These are phyloP conservation scores for Auriscalpium vulgare DNA, from an alignment of 768 basidiomycete genomes.

Conservation along the genomic window DNA sequence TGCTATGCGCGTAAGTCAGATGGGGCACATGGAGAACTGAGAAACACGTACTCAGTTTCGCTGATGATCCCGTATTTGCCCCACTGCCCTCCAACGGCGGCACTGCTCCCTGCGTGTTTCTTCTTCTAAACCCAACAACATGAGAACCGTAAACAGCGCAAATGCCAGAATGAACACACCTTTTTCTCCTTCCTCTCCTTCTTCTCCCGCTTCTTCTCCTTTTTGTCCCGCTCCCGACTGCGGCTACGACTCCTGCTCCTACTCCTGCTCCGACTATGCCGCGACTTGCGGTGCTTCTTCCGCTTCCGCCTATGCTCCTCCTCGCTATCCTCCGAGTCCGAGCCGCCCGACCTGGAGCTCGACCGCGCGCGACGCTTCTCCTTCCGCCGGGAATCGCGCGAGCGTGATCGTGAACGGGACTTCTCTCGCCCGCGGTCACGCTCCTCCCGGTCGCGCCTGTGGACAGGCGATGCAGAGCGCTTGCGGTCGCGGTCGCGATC, in stretches of 20 bases:
- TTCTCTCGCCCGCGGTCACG: slow-evolving; percentile 25
- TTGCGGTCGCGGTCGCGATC: neutral
- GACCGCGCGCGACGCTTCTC: neutral
- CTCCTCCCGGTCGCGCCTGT: slow-evolving; percentile 9
- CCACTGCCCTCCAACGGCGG: slow-evolving; percentile 61
- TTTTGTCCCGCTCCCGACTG: slow-evolving; percentile 30
- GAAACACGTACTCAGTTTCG: slow-evolving; percentile 68
- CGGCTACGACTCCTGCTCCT: slow-evolving; percentile 18
- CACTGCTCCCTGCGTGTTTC: slow-evolving; percentile 28
- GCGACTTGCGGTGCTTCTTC: slow-evolving; percentile 25
- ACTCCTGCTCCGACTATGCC: slow-evolving; percentile 34
- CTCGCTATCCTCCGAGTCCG: slow-evolving; percentile 16
- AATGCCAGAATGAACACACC: slow-evolving; percentile 25
- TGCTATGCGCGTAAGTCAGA: slow-evolving; percentile 34
- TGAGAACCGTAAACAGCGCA: neutral
- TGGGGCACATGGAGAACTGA: neutral
- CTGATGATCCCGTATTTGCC: slow-evolving; percentile 85
- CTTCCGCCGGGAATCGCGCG: neutral
- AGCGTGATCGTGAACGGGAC: slow-evolving; percentile 26
- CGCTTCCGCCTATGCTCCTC: slow-evolving; percentile 37
- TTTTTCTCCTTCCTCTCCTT: slow-evolving; percentile 65
- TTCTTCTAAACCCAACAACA: slow-evolving; percentile 35
- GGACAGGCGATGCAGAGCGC: neutral
- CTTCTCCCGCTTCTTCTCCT: slow-evolving; percentile 43
- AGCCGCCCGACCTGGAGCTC: neutral